These are phyloP conservation scores for Ophiosphaerella herpotricha DNA, from an alignment of 2,329 filamentous ascomycete species.

Conservation along the genomic window DNA sequence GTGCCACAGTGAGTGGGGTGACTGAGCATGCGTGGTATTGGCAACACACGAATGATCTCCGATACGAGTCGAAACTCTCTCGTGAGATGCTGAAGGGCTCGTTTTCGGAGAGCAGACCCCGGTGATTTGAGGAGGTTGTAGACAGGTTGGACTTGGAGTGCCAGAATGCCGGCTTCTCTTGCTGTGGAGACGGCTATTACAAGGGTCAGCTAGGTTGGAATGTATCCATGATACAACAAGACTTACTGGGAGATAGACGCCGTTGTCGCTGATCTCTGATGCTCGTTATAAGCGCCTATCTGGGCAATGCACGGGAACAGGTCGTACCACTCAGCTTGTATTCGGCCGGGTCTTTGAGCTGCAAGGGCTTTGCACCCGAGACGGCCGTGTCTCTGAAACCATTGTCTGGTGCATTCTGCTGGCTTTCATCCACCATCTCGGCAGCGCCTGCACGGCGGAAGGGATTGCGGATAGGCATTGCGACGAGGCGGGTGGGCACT, in stretches of 20 bases:
- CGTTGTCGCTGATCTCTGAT: constrained; percentile 91
- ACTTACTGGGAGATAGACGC: constrained; percentile 87
- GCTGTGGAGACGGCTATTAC: constrained; percentile 74
- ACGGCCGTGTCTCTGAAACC: constrained; percentile 42
- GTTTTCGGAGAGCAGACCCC: constrained; percentile 74
- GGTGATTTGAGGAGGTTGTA: constrained; percentile 60
- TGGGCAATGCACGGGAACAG: constrained; percentile 6
- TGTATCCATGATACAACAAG: not conserved
- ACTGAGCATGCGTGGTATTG: not conserved
- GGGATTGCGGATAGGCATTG: constrained; percentile 50
- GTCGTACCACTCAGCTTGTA: constrained; percentile 58
- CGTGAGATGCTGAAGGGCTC: constrained; percentile 94
- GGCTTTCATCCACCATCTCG: constrained; percentile 39
- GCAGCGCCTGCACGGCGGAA: constrained; percentile 44
- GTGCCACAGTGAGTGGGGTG: constrained; percentile 45
- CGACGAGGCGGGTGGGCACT: constrained; percentile 7
- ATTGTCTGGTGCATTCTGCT: constrained; percentile 37
- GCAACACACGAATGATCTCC: constrained; percentile 85
- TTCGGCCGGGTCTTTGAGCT: constrained; percentile 53
- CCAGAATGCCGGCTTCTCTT: constrained; percentile 84
- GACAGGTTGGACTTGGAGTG: constrained; percentile 54
- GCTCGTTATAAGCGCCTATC: constrained; percentile 31
- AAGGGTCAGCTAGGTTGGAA: constrained; percentile 23
- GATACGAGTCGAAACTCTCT: constrained; percentile 96
- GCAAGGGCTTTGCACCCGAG: constrained; percentile 46